Conservation (phyloP, 768 basidiomycete species). For the Rickenella mellea region DNA sequence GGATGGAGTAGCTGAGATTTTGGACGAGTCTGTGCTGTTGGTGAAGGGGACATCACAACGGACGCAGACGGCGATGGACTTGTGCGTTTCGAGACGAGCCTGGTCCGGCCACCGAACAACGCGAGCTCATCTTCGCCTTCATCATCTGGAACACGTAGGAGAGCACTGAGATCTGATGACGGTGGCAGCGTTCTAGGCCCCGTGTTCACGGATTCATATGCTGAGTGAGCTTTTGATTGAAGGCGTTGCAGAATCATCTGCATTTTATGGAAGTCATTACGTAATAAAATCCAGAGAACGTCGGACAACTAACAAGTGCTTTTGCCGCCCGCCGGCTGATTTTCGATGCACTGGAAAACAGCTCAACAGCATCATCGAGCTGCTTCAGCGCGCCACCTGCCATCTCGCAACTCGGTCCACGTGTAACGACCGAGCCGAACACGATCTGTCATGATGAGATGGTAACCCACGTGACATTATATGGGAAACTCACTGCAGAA, state of each 20-base stretch:
- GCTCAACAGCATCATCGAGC: conserved; percentile 53
- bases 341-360: conserved; percentile 55
- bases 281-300: too few relatives aligned
- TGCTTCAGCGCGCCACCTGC: conserved; percentile 61
- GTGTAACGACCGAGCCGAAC: conserved; percentile 71
- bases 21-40: too few relatives aligned
- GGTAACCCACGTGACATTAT: too few relatives aligned
- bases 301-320: conserved; percentile 50
- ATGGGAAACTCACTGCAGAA: too few relatives aligned
- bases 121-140: background rate
- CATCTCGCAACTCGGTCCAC: conserved; percentile 59
- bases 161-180: conserved; percentile 14
- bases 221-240: conserved; percentile 26
- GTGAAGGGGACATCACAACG: too few relatives aligned
- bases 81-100: background rate
- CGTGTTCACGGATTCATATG: conserved; percentile 21
- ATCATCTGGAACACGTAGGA: background rate
- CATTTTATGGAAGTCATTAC: too few relatives aligned
- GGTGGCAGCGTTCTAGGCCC: conserved; percentile 18
- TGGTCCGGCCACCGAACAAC: background rate
- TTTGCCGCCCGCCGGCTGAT: conserved; percentile 55
- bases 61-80: background rate
- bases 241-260: conserved; percentile 39
- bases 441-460: too few relatives aligned
- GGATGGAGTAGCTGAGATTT: too few relatives aligned